phyloP scores from a whole-genome alignment of 1,139 yeast species.

The Casaregolazyma suthepensis region DNA sequence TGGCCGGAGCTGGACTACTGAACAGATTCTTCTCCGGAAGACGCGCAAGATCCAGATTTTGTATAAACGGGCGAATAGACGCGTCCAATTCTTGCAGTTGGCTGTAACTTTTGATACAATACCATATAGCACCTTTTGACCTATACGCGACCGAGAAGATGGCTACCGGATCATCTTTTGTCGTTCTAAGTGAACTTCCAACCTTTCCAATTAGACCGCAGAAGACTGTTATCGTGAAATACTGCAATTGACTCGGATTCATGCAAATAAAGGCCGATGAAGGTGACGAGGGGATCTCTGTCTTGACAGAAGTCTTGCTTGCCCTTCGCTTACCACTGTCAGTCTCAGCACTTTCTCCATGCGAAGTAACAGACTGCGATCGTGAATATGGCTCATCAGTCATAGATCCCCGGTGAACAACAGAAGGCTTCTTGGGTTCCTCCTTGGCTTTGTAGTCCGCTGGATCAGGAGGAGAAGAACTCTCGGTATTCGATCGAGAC shows the following conservation, averaged over 20 bases:
- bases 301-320: background rate
- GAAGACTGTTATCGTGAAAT: slow-evolving; percentile 55
- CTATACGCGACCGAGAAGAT: slow-evolving; percentile 54
- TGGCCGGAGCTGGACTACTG: slow-evolving; percentile 53
- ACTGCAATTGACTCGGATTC: slow-evolving; percentile 60
- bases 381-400: background rate
- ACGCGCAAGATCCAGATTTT: slow-evolving; percentile 54
- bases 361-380: background rate
- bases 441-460: background rate
- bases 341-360: background rate
- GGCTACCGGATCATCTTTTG: slow-evolving; percentile 50
- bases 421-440: background rate
- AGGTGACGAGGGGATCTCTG: background rate
- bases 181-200: slow-evolving; percentile 28
- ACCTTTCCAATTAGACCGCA: slow-evolving; percentile 44
- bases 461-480: background rate
- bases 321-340: background rate
- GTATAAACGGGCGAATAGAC: slow-evolving; percentile 43
- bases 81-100: slow-evolving; percentile 54
- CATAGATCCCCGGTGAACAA: background rate
- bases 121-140: slow-evolving; percentile 64
- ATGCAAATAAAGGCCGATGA: slow-evolving; percentile 39
- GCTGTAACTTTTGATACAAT: slow-evolving; percentile 53
- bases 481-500: background rate
- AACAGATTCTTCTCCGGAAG: slow-evolving; percentile 56